Percentiles rank a stretch among this genome's conserved stretches.
Evolutionary conservation across 2,329 filamentous ascomycete genomes (phyloP).

Genomic region (Trichophaea hybrida): DNA sequence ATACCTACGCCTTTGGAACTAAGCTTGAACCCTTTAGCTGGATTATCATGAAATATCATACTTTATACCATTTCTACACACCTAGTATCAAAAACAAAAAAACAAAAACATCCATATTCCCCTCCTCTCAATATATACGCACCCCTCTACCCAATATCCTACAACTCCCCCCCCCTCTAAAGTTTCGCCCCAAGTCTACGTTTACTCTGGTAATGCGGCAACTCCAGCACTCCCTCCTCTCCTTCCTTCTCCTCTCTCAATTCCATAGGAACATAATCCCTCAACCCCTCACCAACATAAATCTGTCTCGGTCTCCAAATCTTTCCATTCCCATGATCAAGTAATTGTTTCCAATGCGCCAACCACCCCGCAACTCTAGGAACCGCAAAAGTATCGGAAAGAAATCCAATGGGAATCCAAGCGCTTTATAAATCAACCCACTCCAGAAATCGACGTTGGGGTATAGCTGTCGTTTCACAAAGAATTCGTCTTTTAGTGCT

Average conservation of each 20-base stretch:
- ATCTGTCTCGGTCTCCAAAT: conserved; percentile 40
- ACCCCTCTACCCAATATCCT: background rate
- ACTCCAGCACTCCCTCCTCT: conserved; percentile 24
- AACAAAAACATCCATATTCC: too few relatives aligned
- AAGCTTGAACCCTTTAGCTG: too few relatives aligned
- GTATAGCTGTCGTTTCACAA: conserved; percentile 39
- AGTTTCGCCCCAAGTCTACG: conserved; percentile 17
- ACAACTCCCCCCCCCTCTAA: background rate
- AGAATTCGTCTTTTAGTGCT: conserved; percentile 28
- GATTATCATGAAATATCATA: too few relatives aligned
- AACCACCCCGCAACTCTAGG: conserved; percentile 35
- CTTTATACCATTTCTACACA: too few relatives aligned
- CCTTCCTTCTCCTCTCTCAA: conserved; percentile 29
- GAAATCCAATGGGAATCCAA: conserved; percentile 41
- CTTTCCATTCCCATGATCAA: conserved; percentile 37
- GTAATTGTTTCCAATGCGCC: conserved; percentile 41
- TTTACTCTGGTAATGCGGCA: conserved; percentile 24
- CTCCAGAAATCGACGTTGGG: conserved; percentile 42
- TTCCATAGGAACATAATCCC: conserved; percentile 34
- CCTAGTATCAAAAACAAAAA: too few relatives aligned
- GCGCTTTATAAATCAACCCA: conserved; percentile 40
- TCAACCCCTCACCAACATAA: conserved; percentile 36
- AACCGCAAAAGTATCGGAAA: conserved; percentile 40
- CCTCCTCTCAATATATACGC: too few relatives aligned
- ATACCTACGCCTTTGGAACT: too few relatives aligned